These are phyloP conservation scores for Sporothrix luriei DNA, from an alignment of 2,329 filamentous ascomycete genomes.

Conservation along the genomic window DNA sequence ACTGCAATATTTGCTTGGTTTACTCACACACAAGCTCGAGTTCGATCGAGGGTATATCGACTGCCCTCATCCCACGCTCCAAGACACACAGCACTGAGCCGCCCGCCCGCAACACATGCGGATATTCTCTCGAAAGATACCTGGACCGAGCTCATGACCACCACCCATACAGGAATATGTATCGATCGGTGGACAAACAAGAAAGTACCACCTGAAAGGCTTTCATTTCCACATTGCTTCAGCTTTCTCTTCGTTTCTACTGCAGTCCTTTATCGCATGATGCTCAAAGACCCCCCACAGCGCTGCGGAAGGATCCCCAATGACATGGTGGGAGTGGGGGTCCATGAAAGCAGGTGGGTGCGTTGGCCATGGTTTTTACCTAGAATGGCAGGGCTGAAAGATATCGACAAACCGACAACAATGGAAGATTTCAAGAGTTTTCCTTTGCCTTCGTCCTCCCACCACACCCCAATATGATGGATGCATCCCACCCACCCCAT, in stretches of 20 bases:
- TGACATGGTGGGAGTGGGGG: constrained; percentile 18
- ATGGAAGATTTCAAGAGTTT: background rate
- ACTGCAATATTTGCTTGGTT: constrained; percentile 13
- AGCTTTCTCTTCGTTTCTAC: background rate
- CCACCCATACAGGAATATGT: background rate
- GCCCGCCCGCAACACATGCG: background rate
- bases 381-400: constrained; percentile 16
- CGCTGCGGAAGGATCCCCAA: background rate
- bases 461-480: background rate
- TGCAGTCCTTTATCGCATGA: constrained; percentile 14
- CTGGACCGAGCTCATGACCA: constrained; percentile 4
- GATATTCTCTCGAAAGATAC: no score
- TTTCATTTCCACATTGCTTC: background rate
- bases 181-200: constrained; percentile 7
- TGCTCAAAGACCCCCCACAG: background rate
- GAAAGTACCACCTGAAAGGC: constrained; percentile 19
- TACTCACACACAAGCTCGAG: background rate
- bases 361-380: background rate
- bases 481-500: constrained; percentile 9
- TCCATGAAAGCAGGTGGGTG: constrained; percentile 9
- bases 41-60: background rate
- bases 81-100: background rate
- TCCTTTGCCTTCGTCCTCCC: no score
- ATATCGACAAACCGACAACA: background rate
- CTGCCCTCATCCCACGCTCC: constrained; percentile 4